Percentiles rank a stretch among this genome's conserved stretches.
These are phyloP conservation scores for Chytriomyces sp. DNA, from an alignment of 192 early-diverging fungal species.

Conservation along the genomic window DNA sequence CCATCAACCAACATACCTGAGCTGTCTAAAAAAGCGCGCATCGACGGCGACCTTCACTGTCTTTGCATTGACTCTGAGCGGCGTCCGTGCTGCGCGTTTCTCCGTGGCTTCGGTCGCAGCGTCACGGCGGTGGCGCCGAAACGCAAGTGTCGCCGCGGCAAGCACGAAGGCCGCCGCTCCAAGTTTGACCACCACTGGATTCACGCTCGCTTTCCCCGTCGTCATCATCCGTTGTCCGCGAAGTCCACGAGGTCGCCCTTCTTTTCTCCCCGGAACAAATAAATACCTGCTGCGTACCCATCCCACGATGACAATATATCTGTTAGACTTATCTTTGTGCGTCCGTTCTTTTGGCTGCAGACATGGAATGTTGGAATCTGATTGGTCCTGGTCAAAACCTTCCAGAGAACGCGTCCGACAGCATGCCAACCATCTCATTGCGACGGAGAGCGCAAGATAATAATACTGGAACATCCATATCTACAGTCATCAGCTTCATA, in stretches of 20 bases:
- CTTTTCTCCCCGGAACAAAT: too few species aligned
- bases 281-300: too few species aligned
- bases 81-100: constrained; percentile 6
- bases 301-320: too few species aligned
- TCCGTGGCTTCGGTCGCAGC: too few species aligned
- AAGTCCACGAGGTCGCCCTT: too few species aligned
- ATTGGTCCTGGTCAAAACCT: not conserved
- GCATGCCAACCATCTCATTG: not conserved
- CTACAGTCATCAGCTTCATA: not conserved
- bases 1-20: constrained; percentile 12
- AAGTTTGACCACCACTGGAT: not conserved
- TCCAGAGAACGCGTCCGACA: not conserved
- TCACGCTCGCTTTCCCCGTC: not conserved
- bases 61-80: constrained; percentile 42
- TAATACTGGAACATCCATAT: not conserved
- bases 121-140: too few species aligned
- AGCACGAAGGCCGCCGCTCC: not conserved
- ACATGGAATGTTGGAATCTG: not conserved
- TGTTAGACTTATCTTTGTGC: too few species aligned
- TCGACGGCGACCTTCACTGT: constrained; percentile 54
- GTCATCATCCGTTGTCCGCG: too few species aligned
- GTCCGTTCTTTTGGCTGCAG: not conserved
- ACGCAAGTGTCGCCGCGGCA: too few species aligned
- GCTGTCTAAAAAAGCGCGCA: constrained; percentile 42
- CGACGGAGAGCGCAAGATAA: too few species aligned